phyloP scores from a whole-genome alignment of 345 rosid species.

The Gossypium australe region DNA sequence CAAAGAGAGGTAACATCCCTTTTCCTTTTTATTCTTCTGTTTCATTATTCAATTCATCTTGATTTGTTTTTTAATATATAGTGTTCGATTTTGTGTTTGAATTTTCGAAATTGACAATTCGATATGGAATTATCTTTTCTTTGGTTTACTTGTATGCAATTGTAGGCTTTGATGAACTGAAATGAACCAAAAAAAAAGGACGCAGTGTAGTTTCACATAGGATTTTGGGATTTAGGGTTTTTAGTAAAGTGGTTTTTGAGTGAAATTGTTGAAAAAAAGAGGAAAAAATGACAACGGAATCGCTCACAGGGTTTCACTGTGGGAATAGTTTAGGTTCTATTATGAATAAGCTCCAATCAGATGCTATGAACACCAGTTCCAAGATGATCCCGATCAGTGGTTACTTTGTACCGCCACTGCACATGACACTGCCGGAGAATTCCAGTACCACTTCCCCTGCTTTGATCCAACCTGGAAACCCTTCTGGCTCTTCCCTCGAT shows the following conservation, averaged over 20 bases:
- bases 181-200: background rate
- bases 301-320: slow-evolving; percentile 41
- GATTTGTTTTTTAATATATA: background rate
- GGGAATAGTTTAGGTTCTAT: slow-evolving; percentile 31
- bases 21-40: background rate
- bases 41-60: slow-evolving; percentile 8
- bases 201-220: background rate
- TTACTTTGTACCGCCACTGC: slow-evolving; percentile 34
- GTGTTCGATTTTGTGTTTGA: background rate
- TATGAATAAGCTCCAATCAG: slow-evolving; percentile 43
- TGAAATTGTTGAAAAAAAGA: background rate
- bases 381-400: slow-evolving; percentile 45
- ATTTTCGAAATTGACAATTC: background rate
- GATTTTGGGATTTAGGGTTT: background rate
- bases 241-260: background rate
- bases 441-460: slow-evolving; percentile 28
- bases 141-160: background rate
- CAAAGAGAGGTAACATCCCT: slow-evolving; percentile 19
- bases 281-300: slow-evolving; percentile 58
- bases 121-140: slow-evolving; percentile 7
- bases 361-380: slow-evolving; percentile 27
- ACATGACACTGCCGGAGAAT: slow-evolving; percentile 29
- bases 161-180: background rate
- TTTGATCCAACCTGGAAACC: slow-evolving; percentile 32
- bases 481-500: slow-evolving; percentile 53